phyloP scores from a whole-genome alignment of 192 early-diverging fungal genomes.

The Kappamyces sp. region DNA sequence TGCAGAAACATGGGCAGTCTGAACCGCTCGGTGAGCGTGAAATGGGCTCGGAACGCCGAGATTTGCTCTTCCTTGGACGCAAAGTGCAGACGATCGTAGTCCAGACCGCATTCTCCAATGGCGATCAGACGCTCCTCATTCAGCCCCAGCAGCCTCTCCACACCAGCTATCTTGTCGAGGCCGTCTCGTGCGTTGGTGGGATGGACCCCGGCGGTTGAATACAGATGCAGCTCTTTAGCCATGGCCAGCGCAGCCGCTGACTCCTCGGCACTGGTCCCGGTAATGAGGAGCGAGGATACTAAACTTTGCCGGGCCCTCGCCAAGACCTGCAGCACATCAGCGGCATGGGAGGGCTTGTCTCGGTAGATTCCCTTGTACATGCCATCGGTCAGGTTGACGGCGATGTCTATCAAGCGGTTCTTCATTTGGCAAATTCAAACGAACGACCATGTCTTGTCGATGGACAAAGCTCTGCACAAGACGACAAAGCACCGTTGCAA shows the following conservation, averaged over 20 bases:
- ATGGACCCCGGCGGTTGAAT: slow-evolving; percentile 78
- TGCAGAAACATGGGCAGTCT: slow-evolving; percentile 90
- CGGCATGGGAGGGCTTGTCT: slow-evolving; percentile 65
- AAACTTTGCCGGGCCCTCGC: slow-evolving; percentile 58
- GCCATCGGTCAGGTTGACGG: slow-evolving; percentile 81
- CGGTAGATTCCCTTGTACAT: slow-evolving; percentile 80
- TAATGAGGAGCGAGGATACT: slow-evolving; percentile 77
- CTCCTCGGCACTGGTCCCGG: slow-evolving; percentile 41
- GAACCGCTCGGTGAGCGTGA: slow-evolving; percentile 68
- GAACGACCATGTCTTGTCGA: too few relatives aligned
- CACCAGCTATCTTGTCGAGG: slow-evolving; percentile 16
- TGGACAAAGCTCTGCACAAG: too few relatives aligned
- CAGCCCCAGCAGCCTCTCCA: slow-evolving; percentile 14
- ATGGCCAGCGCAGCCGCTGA: slow-evolving; percentile 51
- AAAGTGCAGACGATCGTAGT: slow-evolving; percentile 90
- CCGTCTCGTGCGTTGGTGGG: slow-evolving; percentile 71
- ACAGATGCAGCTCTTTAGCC: slow-evolving; percentile 48
- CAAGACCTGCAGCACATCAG: slow-evolving; percentile 45
- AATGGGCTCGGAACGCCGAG: slow-evolving; percentile 71
- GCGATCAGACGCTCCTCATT: slow-evolving; percentile 61
- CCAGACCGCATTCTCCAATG: slow-evolving; percentile 92
- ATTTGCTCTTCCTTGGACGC: slow-evolving; percentile 68
- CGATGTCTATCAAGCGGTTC: slow-evolving; percentile 62
- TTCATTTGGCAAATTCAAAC: background rate
- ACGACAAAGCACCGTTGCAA: too few relatives aligned